Base-by-base conservation (phyloP, 306 rosid genomes). In the Morella rubra region DNA sequence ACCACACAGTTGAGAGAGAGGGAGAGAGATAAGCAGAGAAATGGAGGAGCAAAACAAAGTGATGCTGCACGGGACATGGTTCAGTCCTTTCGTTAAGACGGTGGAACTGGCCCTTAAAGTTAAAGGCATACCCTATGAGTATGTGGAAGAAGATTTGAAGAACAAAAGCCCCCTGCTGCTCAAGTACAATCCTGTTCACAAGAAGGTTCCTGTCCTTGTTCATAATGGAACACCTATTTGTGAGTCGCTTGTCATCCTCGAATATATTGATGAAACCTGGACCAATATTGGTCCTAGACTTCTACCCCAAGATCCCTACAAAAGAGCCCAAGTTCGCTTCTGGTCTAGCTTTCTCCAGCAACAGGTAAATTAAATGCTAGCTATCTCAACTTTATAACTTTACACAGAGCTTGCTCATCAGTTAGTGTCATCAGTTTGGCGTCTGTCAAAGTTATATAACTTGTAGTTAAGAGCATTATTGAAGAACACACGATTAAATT, bases 191-290 rank as follows among this genome's bases (percentile, higher is more conserved):
- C 89, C 87, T 0, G 77, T 83, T 44, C 47, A 86, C 70, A 83
- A 86, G 73, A 80, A 78, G 75, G 89, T 86, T 3, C 87, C 87
- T 0, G 67, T 83, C 22, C 83, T 81, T 18, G 62, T 86, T 79
- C 87, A 83, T 11, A 76, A 83, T 44, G 84, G 87, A 5, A 83
- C 78, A 3, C 78, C 87, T 7, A 2, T 86, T 1, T 41, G 75
- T 0, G 90, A 86, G 68, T 86, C 87, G 1, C 78, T 76, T n/a
- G 27, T 84, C 16, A 81, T 86, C 16, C 74, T 84, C 76, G 84
- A 86, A 51, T 86, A 86, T 73, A 80, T 86, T 1, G 87, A 86
- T 53, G 22, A 53, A 5, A 14, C 20, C 59, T 53, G n/a, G 59
- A 18, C 15, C 0, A 5, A 16, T 18, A 0, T 32, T 32, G 53